A percentile compares a stretch with the other conserved stretches of the same genome.
Evolutionary conservation across 1,139 yeast genomes (phyloP).

Genomic region (Yamadazyma dushanensis): DNA sequence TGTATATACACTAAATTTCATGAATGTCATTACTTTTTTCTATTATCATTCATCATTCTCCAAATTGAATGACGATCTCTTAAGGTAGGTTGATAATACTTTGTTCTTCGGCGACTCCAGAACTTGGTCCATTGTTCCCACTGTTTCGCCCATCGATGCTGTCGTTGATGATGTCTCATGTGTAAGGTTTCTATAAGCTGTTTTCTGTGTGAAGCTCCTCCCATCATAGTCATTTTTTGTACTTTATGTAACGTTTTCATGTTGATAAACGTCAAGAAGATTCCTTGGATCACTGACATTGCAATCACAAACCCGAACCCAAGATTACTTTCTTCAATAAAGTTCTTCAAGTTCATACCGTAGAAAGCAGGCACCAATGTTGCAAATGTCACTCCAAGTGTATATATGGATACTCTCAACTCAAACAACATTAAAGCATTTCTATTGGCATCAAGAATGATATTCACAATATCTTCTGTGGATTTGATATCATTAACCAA

Average conservation of each 20-base stretch:
- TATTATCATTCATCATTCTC: slow-evolving; percentile 73
- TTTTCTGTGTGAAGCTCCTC: slow-evolving; percentile 14
- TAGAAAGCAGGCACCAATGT: slow-evolving; percentile 64
- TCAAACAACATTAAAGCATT: slow-evolving; percentile 91
- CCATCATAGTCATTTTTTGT: slow-evolving; percentile 68
- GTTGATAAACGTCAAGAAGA: slow-evolving; percentile 41
- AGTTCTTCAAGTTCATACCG: slow-evolving; percentile 94
- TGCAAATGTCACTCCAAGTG: slow-evolving; percentile 82
- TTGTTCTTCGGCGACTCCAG: slow-evolving; percentile 17
- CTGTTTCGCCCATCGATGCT: slow-evolving; percentile 5
- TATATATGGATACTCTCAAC: slow-evolving; percentile 78
- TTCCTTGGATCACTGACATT: slow-evolving; percentile 47
- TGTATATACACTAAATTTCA: slow-evolving; percentile 1
- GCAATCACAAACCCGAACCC: slow-evolving; percentile 68
- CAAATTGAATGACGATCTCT: slow-evolving; percentile 63
- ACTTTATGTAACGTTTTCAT: slow-evolving; percentile 53
- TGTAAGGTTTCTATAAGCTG: slow-evolving; percentile 6
- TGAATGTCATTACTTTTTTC: slow-evolving; percentile 21
- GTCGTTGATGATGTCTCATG: slow-evolving; percentile 4
- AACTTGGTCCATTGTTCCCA: neutral
- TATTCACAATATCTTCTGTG: slow-evolving; percentile 95
- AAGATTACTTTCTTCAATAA: slow-evolving; percentile 70
- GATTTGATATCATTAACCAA: slow-evolving; percentile 82
- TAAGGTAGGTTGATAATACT: slow-evolving; percentile 36
- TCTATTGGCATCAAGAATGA: slow-evolving; percentile 91